These are phyloP conservation scores for Leccinellum albellum DNA, from an alignment of 768 basidiomycete species.

Conservation along the genomic window DNA sequence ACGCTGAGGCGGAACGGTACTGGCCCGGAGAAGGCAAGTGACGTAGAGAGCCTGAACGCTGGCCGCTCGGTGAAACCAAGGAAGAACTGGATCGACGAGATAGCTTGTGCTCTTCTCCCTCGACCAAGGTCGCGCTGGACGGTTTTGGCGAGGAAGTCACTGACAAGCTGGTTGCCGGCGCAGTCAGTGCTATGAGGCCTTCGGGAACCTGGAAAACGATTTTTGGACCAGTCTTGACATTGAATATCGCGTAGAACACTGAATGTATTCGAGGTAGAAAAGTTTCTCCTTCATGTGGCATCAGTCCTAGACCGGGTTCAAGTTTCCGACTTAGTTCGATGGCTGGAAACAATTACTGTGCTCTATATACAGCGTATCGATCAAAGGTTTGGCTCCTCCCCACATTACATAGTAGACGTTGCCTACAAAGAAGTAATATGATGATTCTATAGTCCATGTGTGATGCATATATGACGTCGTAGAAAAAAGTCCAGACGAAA, in stretches of 20 bases:
- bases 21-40: slow-evolving; percentile 39
- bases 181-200: slow-evolving; percentile 63
- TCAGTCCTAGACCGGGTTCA: slow-evolving; percentile 21
- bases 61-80: slow-evolving; percentile 43
- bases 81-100: slow-evolving; percentile 54
- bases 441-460: slow-evolving; percentile 15
- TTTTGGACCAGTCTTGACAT: slow-evolving; percentile 79
- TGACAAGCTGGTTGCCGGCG: slow-evolving; percentile 26
- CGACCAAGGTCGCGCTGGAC: slow-evolving; percentile 27
- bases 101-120: slow-evolving; percentile 34
- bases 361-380: background rate
- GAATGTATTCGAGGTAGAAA: slow-evolving; percentile 79
- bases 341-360: background rate
- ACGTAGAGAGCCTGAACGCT: slow-evolving; percentile 41
- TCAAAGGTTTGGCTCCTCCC: background rate
- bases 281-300: slow-evolving; percentile 54
- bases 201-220: slow-evolving; percentile 95
- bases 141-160: slow-evolving; percentile 34
- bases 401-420: background rate
- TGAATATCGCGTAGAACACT: slow-evolving; percentile 93
- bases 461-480: slow-evolving; percentile 13
- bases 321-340: background rate
- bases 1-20: slow-evolving; percentile 45
- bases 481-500: slow-evolving; percentile 6
- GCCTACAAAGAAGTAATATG: background rate